These are phyloP conservation scores for Xylogone sp. DNA, from an alignment of 2,329 filamentous ascomycete genomes.

Conservation along the genomic window DNA sequence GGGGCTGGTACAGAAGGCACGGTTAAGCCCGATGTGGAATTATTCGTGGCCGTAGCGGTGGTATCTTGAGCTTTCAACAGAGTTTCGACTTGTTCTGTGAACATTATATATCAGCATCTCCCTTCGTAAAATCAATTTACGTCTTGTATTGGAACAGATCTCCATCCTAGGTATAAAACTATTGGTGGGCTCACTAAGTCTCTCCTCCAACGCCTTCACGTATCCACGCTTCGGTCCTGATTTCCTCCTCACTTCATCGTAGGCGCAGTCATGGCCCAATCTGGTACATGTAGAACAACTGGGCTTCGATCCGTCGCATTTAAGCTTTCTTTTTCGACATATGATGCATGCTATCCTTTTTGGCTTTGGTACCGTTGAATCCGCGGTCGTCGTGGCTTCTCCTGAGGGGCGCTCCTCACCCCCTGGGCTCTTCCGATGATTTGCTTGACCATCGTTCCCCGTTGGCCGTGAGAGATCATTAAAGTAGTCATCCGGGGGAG, in stretches of 20 bases:
- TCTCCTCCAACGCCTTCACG: constrained; percentile 74
- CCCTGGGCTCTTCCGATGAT: constrained; percentile 23
- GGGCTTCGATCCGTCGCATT: constrained; percentile 63
- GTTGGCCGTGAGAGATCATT: constrained; percentile 48
- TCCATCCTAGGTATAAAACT: not conserved
- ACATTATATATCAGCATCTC: constrained; percentile 13
- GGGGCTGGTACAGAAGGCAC: constrained; percentile 24
- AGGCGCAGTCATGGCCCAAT: constrained; percentile 62
- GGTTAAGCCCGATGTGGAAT: constrained; percentile 14
- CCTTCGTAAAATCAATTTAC: not conserved
- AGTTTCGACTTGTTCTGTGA: constrained; percentile 84
- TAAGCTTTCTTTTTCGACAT: constrained; percentile 86
- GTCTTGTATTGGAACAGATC: not conserved
- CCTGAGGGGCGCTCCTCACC: constrained; percentile 30
- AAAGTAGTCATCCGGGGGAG: constrained; percentile 46
- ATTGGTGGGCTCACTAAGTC: constrained; percentile 65
- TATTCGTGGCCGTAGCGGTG: constrained; percentile 14
- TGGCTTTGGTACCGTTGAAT: constrained; percentile 67
- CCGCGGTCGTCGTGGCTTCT: constrained; percentile 37
- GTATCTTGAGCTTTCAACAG: constrained; percentile 77
- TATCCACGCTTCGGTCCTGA: constrained; percentile 69
- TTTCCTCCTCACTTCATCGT: constrained; percentile 68
- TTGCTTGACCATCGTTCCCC: constrained; percentile 25
- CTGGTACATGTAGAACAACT: constrained; percentile 64
- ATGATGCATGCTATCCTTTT: constrained; percentile 95